These are phyloP conservation scores for Penicillium canescens DNA, from an alignment of 495 filamentous ascomycete species.

Conservation along the genomic window DNA sequence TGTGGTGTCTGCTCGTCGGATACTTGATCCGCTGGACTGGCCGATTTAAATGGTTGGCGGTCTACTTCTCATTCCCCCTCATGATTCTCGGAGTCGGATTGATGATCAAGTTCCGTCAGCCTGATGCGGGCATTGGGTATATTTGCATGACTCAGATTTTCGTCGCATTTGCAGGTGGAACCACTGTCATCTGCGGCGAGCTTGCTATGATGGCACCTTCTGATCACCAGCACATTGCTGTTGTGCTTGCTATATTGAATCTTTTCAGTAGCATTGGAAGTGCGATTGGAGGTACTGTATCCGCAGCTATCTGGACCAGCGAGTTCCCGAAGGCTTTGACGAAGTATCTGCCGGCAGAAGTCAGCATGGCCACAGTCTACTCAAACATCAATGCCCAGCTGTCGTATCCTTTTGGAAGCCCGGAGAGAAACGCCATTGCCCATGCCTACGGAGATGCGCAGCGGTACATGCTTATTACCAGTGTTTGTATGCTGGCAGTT, in stretches of 20 bases:
- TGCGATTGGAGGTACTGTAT: slow-evolving; percentile 60
- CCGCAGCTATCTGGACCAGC: slow-evolving; percentile 62
- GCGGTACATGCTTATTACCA: slow-evolving; percentile 50
- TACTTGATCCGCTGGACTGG: slow-evolving; percentile 52
- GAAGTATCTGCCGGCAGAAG: slow-evolving; percentile 48
- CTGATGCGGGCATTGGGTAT: slow-evolving; percentile 54
- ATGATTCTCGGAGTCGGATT: slow-evolving; percentile 53
- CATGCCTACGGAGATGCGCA: slow-evolving; percentile 56
- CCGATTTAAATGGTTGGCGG: slow-evolving; percentile 44
- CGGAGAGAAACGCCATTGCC: slow-evolving; percentile 50
- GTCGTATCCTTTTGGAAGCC: slow-evolving; percentile 46
- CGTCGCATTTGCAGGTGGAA: slow-evolving; percentile 60
- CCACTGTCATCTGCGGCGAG: slow-evolving; percentile 57
- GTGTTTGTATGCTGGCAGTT: slow-evolving; percentile 5
- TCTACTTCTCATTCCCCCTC: slow-evolving; percentile 57
- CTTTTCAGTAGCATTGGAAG: slow-evolving; percentile 62
- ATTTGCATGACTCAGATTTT: slow-evolving; percentile 71
- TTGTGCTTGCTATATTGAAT: slow-evolving; percentile 57
- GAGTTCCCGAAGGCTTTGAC: slow-evolving; percentile 53
- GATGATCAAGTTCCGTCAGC: slow-evolving; percentile 63
- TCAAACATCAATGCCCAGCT: slow-evolving; percentile 44
- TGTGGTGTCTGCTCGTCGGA: slow-evolving; percentile 45
- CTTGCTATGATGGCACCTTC: slow-evolving; percentile 65
- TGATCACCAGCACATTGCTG: slow-evolving; percentile 61
- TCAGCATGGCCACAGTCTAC: slow-evolving; percentile 51